Conservation (phyloP, 805 yeast species). For the Zygotorulaspora florentina region DNA sequence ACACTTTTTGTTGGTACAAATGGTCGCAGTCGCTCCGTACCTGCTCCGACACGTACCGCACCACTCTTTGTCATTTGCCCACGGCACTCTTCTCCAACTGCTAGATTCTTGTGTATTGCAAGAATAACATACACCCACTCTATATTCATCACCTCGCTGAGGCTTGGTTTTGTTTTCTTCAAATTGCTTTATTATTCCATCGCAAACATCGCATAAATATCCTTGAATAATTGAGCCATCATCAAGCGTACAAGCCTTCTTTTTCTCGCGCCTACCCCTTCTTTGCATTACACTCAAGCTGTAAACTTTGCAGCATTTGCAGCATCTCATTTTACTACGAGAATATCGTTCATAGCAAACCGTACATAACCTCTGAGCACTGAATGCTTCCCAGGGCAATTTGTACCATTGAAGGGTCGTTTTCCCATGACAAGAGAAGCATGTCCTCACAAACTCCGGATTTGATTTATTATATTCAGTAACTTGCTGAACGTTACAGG, state of each 20-base stretch:
- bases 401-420: background rate
- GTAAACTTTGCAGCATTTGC: background rate
- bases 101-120: background rate
- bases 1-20: conserved; percentile 7
- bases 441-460: background rate
- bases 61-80: conserved; percentile 3
- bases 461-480: background rate
- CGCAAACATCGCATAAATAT: conserved; percentile 1
- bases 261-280: background rate
- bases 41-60: conserved; percentile 8
- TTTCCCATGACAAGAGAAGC: background rate
- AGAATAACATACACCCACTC: background rate
- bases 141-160: background rate
- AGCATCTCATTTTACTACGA: conserved; percentile 1
- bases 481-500: background rate
- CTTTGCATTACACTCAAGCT: background rate
- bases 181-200: background rate
- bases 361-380: background rate
- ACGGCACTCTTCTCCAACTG: conserved; percentile 7
- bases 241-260: background rate
- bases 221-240: conserved; percentile 1
- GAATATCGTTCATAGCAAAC: background rate
- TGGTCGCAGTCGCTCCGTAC: conserved; percentile 4
- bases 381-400: background rate
- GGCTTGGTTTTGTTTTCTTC: background rate